These are phyloP conservation scores for Aspergillus funiculosus DNA, from an alignment of 495 filamentous ascomycete genomes.

Conservation along the genomic window DNA sequence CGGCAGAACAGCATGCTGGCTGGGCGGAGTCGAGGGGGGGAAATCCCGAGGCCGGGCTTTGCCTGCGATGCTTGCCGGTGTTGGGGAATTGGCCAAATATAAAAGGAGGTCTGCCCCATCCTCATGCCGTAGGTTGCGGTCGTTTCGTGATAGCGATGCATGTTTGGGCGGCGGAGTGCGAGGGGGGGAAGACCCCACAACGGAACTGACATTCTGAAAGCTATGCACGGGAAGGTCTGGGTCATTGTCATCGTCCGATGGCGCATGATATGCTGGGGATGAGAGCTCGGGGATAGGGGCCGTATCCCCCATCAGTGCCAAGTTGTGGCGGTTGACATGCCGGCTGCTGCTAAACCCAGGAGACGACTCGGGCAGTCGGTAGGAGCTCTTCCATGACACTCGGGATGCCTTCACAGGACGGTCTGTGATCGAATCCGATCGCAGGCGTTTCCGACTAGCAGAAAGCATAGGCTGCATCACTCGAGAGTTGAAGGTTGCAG, in stretches of 20 bases:
- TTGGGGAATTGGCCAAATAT: constrained; percentile 89
- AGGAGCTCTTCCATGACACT: constrained; percentile 64
- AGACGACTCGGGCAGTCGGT: constrained; percentile 75
- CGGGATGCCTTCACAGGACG: constrained; percentile 52
- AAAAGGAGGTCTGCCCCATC: constrained; percentile 88
- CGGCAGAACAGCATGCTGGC: constrained; percentile 61
- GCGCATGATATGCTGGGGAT: constrained; percentile 54
- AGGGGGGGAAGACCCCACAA: constrained; percentile 68
- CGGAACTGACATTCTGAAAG: constrained; percentile 52
- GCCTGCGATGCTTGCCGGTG: constrained; percentile 55
- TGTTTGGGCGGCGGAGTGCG: constrained; percentile 71
- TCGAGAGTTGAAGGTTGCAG: constrained; percentile 41
- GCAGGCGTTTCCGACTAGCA: constrained; percentile 58
- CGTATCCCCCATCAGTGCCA: constrained; percentile 66
- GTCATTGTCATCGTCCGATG: constrained; percentile 75
- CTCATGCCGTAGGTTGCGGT: constrained; percentile 51
- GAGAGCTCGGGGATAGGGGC: constrained; percentile 59
- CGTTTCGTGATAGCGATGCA: constrained; percentile 41
- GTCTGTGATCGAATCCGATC: constrained; percentile 58
- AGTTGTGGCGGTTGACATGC: constrained; percentile 41
- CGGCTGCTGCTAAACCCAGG: constrained; percentile 50
- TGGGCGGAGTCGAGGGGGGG: constrained; percentile 83
- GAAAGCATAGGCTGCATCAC: constrained; percentile 45
- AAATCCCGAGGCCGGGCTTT: constrained; percentile 44
- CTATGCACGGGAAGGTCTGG: constrained; percentile 67